Base-by-base conservation (phyloP, 2,329 filamentous ascomycete species). In the Ceratocystis harringtonii region DNA sequence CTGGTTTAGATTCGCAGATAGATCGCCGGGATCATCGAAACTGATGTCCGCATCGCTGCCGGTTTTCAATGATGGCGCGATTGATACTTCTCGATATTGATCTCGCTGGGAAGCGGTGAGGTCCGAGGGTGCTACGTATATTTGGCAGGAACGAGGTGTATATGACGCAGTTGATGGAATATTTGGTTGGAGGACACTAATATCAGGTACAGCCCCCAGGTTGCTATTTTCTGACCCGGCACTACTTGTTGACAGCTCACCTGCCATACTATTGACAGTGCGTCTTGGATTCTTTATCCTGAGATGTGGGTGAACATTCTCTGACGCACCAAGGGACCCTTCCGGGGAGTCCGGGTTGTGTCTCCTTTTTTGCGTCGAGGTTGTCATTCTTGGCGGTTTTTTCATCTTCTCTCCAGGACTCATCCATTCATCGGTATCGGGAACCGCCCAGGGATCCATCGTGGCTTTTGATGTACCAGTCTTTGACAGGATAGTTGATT, bases 191-290 rank as follows among this genome's bases (percentile, higher is more conserved):
- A 63, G 50, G 6, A 22, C 52, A 44, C 10, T 32, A 17, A 50
- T 61, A 52, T 32, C 52, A 15, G 50, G 36, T 7, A 65, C n/a
- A 15, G 7, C 61, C 15, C 25, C 17, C 15, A 8, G 43, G 15
- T 30, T 41, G n/a, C 10, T 48, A 10, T 45, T 41, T 65, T 65
- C 45, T 61, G 61, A 5, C 60, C 62, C 8, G 65, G 52, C 28
- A 63, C 44, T 30, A 63, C 63, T 30, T 62, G 61, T 17, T 55
- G 67, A 62, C 61, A 63, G 17, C 60, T 61, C 25, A 60, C 60
- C 36, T 25, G 17, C 28, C 55, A 58, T 58, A 36, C 55, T 15
- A 58, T 19, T 15, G 55, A 17, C 17, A 19, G 15, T 36, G 28
- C 32, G 55, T 58, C 55, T 58, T 58, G 55, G 30, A 58, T n/a